Base-by-base conservation (phyloP, 257 asterid genomes). In the Misopates orontium region DNA sequence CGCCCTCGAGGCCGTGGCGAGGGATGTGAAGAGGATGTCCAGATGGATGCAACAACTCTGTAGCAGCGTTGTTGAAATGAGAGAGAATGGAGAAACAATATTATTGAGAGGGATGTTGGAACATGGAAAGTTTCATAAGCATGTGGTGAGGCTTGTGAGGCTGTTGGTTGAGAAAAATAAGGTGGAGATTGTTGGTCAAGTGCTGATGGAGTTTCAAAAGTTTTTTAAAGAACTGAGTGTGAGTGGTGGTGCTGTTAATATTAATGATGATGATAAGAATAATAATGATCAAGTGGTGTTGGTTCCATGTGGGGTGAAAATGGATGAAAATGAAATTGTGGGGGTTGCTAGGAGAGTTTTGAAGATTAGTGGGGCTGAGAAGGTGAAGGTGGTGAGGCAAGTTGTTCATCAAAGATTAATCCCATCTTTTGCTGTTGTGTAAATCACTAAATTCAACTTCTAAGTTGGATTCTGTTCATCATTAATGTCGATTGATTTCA, bases 201-300 rank as follows among this genome's bases (percentile, higher is more conserved):
- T 82, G 39, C 41, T 85, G 73, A 16, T 18, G 71, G 91, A 85
- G 53, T 82, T 85, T 53, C 59, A 73, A 36, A 82, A 78, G 62
- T 64, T 85, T 24, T 82, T 76, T 50, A 86, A 82, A 25, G 75
- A 82, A 4, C 17, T 85, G n/a, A n/a, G n/a, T n/a, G n/a, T n/a
- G n/a, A n/a, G n/a, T n/a, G n/a, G n/a, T n/a, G n/a, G n/a, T n/a
- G 63, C 7, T 28, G 36, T 28, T 28, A 28, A 28, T 28, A 28
- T 3, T 28, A 28, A 7, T 28, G 7, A 3, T 28, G 7, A 7
- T 28, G 69, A 57, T 9, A 70, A 68, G 39, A 56, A 68, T 15
- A 5, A 13, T 1, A 53, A 24, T 21, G 44, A 53, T 17, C 83
- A 71, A 15, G 63, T 79, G 50, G 69, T 82, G 31, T 50, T 85